A percentile compares a stretch with the other conserved stretches of the same genome.
Evolutionary conservation across 2,329 filamentous ascomycete genomes (phyloP).

Genomic region (Calonectria crousiana): DNA sequence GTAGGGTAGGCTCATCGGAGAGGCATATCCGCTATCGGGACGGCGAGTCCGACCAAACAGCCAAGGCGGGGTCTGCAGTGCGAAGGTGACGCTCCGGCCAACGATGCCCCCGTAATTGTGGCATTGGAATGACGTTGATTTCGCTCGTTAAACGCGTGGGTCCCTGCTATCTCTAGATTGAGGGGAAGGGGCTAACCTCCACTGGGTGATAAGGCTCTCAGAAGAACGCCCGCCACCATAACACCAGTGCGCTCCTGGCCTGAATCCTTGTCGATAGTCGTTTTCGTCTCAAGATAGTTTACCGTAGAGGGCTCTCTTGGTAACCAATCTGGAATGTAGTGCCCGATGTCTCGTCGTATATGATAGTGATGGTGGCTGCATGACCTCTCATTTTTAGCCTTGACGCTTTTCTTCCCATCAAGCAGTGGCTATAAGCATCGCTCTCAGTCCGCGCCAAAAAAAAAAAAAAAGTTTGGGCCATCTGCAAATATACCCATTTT

Average conservation of each 20-base stretch:
- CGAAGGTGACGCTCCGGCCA: not conserved
- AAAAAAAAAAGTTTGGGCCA: not conserved
- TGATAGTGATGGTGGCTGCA: not conserved
- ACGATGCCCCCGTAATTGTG: not conserved
- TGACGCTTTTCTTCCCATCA: not conserved
- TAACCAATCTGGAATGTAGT: not conserved
- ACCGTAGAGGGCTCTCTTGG: not conserved
- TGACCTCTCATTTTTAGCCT: not conserved
- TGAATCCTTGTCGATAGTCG: not conserved
- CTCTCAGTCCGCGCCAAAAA: not conserved
- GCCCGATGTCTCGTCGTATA: not conserved
- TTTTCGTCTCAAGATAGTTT: not conserved
- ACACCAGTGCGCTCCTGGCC: not conserved
- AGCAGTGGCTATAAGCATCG: not conserved
- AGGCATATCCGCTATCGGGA: not conserved
- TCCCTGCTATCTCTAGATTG: not conserved
- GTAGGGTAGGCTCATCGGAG: slow-evolving; percentile 5
- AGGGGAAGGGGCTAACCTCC: not conserved
- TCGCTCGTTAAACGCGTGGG: not conserved
- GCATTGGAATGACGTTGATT: not conserved
- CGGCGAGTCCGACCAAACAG: not conserved
- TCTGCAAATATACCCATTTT: not conserved
- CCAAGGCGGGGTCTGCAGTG: not conserved
- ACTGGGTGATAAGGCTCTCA: slow-evolving; percentile 1
- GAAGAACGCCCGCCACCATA: not conserved